A percentile compares a stretch with the other conserved stretches of the same genome.
phyloP scores from a whole-genome alignment of 768 basidiomycete species.

The Collybia mongolica region DNA sequence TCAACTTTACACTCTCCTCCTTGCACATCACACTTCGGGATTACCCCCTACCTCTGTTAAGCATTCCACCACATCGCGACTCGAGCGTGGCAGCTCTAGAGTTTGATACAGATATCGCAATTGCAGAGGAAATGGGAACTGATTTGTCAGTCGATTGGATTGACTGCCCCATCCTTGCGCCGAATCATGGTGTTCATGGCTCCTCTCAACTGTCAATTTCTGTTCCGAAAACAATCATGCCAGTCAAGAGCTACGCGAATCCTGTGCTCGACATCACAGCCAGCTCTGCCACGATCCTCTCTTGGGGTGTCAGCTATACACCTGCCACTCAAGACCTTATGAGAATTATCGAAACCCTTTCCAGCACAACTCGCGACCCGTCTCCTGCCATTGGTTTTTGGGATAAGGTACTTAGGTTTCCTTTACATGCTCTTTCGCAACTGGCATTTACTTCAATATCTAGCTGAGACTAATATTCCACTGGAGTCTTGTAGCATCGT shows the following conservation, averaged over 20 bases:
- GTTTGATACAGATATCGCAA: slow-evolving; percentile 76
- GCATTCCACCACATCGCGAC: slow-evolving; percentile 54
- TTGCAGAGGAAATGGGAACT: slow-evolving; percentile 84
- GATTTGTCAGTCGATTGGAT: slow-evolving; percentile 70
- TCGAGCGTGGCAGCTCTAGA: slow-evolving; percentile 45
- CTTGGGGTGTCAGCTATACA: slow-evolving; percentile 88
- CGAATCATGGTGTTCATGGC: slow-evolving; percentile 48
- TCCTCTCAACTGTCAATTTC: slow-evolving; percentile 53
- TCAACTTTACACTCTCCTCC: slow-evolving; percentile 66
- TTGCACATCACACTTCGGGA: slow-evolving; percentile 71
- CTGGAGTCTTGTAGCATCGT: slow-evolving; percentile 71
- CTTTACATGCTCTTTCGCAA: background rate
- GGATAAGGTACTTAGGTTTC: slow-evolving; percentile 71
- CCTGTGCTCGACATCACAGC: slow-evolving; percentile 71
- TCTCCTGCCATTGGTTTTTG: slow-evolving; percentile 89
- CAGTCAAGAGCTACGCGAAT: slow-evolving; percentile 88
- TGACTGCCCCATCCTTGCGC: slow-evolving; percentile 61
- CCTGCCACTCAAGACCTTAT: slow-evolving; percentile 87
- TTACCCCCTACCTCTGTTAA: slow-evolving; percentile 85
- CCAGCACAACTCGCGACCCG: slow-evolving; percentile 73
- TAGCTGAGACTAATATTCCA: slow-evolving; percentile 81
- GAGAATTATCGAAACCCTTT: slow-evolving; percentile 77
- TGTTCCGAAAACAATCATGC: slow-evolving; percentile 92
- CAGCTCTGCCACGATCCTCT: slow-evolving; percentile 64
- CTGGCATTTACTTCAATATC: slow-evolving; percentile 1